A percentile compares a stretch with the other conserved stretches of the same genome.
Conservation (phyloP, 306 rosid species). For the Lathyrus tuberosus region DNA sequence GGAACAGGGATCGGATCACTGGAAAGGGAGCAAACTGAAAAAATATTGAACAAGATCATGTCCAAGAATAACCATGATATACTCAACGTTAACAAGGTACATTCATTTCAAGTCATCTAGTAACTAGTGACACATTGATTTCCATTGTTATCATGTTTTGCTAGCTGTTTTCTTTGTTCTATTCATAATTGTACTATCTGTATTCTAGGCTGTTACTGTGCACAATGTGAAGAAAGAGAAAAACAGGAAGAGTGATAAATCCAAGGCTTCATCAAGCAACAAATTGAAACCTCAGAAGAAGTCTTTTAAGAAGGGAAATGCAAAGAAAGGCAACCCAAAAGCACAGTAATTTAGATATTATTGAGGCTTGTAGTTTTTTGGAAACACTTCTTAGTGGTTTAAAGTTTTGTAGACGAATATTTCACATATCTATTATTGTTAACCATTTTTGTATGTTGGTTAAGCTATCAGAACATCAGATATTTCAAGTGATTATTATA, state of each 20-base stretch:
- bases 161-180: neutral
- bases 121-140: slow-evolving; percentile 11
- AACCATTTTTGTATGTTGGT: neutral
- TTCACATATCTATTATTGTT: neutral
- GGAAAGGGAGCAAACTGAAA: slow-evolving; percentile 85
- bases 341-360: slow-evolving; percentile 47
- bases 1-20: slow-evolving; percentile 61
- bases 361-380: slow-evolving; percentile 26
- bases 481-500: neutral
- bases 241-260: slow-evolving; percentile 48
- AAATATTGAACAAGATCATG: slow-evolving; percentile 78
- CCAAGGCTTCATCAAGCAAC: slow-evolving; percentile 49
- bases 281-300: slow-evolving; percentile 71
- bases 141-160: neutral
- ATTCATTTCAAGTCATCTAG: slow-evolving; percentile 11
- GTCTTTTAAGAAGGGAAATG: slow-evolving; percentile 58
- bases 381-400: slow-evolving; percentile 26
- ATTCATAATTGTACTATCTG: slow-evolving; percentile 16
- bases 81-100: slow-evolving; percentile 79
- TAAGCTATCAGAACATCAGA: neutral
- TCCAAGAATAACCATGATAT: slow-evolving; percentile 85
- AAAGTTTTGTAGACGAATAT: slow-evolving; percentile 41
- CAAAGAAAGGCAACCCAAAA: slow-evolving; percentile 60
- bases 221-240: slow-evolving; percentile 79
- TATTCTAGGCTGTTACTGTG: slow-evolving; percentile 71